A percentile compares a stretch with the other conserved stretches of the same genome.
phyloP scores from a whole-genome alignment of 2,329 filamentous ascomycete species.

The Fusarium fujikuroi region DNA sequence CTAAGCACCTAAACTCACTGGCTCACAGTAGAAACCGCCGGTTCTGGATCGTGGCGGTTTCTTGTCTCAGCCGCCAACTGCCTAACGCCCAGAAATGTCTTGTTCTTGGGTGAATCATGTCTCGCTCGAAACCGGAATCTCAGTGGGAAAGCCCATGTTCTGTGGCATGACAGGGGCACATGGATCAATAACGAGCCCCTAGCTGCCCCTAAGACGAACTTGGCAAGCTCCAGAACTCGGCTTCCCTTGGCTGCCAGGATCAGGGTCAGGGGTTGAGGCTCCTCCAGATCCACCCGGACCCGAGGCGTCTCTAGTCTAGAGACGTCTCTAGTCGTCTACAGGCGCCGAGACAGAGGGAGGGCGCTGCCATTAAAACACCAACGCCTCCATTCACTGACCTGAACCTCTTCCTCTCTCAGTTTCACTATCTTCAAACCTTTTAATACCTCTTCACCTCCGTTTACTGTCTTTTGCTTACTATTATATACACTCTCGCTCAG shows the following conservation, averaged over 20 bases:
- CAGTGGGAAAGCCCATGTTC: neutral
- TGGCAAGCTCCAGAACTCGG: constrained; percentile 15
- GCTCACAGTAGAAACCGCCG: neutral
- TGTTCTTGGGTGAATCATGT: constrained; percentile 9
- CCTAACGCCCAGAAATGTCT: neutral
- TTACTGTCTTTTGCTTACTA: constrained; percentile 1
- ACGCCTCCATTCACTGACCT: constrained; percentile 14
- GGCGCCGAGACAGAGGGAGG: constrained; percentile 14
- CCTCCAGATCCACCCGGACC: constrained; percentile 37
- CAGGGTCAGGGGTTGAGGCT: constrained; percentile 34
- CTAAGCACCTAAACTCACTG: neutral
- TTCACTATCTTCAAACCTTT: constrained; percentile 14
- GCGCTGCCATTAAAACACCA: constrained; percentile 37
- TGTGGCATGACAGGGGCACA: constrained; percentile 12
- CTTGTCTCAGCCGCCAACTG: constrained; percentile 28
- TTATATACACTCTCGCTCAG: constrained; percentile 25
- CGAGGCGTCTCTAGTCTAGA: constrained; percentile 27
- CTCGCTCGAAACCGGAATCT: constrained; percentile 29
- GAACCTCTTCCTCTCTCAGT: constrained; percentile 11
- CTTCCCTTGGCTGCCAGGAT: constrained; percentile 21
- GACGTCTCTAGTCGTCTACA: constrained; percentile 15
- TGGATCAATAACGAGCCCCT: constrained; percentile 18
- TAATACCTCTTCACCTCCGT: constrained; percentile 31
- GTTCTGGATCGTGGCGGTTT: constrained; percentile 32
- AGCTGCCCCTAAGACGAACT: constrained; percentile 24